Percentiles rank a stretch among this genome's conserved stretches.
These are phyloP conservation scores for Blastobotrys buckinghamii DNA, from an alignment of 1,139 yeast species.

Conservation along the genomic window DNA sequence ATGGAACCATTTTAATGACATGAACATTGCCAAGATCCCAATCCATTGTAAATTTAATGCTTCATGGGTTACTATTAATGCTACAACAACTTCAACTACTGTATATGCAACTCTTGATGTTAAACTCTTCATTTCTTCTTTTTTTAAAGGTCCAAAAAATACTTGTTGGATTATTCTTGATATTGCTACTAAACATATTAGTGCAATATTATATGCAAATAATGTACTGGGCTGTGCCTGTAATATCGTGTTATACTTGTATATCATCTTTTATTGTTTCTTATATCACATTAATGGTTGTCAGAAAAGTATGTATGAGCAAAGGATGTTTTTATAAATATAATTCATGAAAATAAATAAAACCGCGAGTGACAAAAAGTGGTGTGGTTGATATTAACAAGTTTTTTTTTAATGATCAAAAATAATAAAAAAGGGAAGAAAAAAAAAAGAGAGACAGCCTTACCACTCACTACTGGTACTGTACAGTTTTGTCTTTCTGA, in stretches of 20 bases:
- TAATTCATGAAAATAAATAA: too few species aligned
- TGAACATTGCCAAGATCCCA: conserved; percentile 39
- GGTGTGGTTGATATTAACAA: too few species aligned
- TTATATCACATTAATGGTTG: too few species aligned
- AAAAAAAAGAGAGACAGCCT: too few species aligned
- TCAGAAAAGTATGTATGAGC: too few species aligned
- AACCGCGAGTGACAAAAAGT: too few species aligned
- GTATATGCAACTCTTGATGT: conserved; percentile 21
- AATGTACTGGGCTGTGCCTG: conserved; percentile 7
- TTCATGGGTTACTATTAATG: conserved; percentile 23
- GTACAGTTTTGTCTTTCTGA: too few species aligned
- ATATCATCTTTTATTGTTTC: too few species aligned
- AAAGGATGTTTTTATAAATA: too few species aligned
- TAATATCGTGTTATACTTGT: background rate
- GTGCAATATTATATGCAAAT: conserved; percentile 11
- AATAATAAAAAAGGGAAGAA: too few species aligned
- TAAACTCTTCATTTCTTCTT: conserved; percentile 8
- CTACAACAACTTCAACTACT: conserved; percentile 25
- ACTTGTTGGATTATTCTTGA: conserved; percentile 14
- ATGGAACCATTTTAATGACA: conserved; percentile 44
- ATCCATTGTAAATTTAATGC: conserved; percentile 31
- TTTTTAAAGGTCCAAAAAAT: conserved; percentile 22
- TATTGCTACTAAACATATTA: conserved; percentile 4
- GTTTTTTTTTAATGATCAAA: too few species aligned
- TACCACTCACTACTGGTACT: too few species aligned